phyloP scores from a whole-genome alignment of 1,284 basidiomycete genomes.

The Heterobasidion parviporum region DNA sequence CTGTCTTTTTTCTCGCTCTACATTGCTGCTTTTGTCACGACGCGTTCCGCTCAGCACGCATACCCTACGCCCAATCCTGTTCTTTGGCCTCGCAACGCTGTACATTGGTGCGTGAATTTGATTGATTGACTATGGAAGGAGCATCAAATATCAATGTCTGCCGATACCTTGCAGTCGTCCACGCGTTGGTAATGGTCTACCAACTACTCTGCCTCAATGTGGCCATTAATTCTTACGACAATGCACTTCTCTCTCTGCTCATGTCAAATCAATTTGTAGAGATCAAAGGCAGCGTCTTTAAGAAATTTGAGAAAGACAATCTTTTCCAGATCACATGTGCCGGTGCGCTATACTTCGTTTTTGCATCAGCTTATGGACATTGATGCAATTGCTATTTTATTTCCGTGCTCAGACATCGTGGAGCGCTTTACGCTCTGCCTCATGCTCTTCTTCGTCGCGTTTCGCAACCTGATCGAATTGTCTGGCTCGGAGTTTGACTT shows the following conservation, averaged over 20 bases:
- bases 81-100: constrained; percentile 76
- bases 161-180: constrained; percentile 49
- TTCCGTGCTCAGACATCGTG: constrained; percentile 71
- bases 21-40: constrained; percentile 70
- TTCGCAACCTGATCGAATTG: constrained; percentile 94
- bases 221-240: constrained; percentile 97
- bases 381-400: neutral
- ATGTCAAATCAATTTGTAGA: constrained; percentile 99
- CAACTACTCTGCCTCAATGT: constrained; percentile 95
- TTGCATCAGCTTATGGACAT: neutral
- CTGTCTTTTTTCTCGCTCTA: constrained; percentile 91
- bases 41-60: constrained; percentile 49
- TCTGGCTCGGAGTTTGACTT: constrained; percentile 83
- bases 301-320: constrained; percentile 99
- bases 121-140: neutral
- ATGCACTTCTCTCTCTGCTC: constrained; percentile 88
- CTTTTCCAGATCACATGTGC: constrained; percentile 99
- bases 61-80: constrained; percentile 73
- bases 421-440: constrained; percentile 92
- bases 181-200: constrained; percentile 95
- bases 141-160: neutral
- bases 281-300: constrained; percentile 99
- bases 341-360: constrained; percentile 36
- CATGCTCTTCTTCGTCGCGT: constrained; percentile 89
- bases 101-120: constrained; percentile 68